Evolutionary conservation across 2,329 filamentous ascomycete genomes (phyloP), one percentile per base, ranked within the genome.

Genomic region (Dactylonectria macrodidyma): DNA sequence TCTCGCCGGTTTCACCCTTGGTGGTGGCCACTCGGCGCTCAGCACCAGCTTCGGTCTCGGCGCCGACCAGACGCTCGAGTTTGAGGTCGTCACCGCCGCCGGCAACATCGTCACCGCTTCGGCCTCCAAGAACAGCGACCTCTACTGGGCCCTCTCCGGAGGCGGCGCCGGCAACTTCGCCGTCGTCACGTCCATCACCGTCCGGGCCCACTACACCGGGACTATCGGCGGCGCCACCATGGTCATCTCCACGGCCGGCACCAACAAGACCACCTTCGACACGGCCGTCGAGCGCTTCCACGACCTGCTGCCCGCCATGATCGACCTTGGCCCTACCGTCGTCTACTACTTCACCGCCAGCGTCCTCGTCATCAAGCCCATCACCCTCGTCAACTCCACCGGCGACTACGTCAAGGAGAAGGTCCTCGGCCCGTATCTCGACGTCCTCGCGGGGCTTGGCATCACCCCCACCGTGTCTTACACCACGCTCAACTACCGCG

Each of bases 121-220:
- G 4, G 81, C 80, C 0, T 74, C 73, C 0, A 67, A 84, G 36
- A 87, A 91, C 69, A 65, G 80, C 0, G 89, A 91, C 59, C 80
- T 92, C 1, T 92, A 89, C 80, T 92, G 89, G 90, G 90, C 90
- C 1, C 78, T 91, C 1, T 82, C 82, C 48, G 89, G 89, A 3
- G 89, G 90, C 0, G 89, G 90, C 2, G 86, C 84, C 10, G 88
- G 88, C 16, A 90, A 84, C 34, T 92, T 87, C 70, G 89, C 83
- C 2, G 81, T 91, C 2, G 87, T 91, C 2, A 77, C 84, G 16
- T 87, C 86, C 2, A 81, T 90, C 76, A 90, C 87, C 0, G 80
- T 85, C 47, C 87, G 86, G 67, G 82, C 85, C 1, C 82, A 89
- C 74, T 78, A 81, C 0, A 83, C 86, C 62, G 76, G 7, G 38